Conservation (phyloP, 2,329 filamentous ascomycete species). For the Clarireedia monteithiana region DNA sequence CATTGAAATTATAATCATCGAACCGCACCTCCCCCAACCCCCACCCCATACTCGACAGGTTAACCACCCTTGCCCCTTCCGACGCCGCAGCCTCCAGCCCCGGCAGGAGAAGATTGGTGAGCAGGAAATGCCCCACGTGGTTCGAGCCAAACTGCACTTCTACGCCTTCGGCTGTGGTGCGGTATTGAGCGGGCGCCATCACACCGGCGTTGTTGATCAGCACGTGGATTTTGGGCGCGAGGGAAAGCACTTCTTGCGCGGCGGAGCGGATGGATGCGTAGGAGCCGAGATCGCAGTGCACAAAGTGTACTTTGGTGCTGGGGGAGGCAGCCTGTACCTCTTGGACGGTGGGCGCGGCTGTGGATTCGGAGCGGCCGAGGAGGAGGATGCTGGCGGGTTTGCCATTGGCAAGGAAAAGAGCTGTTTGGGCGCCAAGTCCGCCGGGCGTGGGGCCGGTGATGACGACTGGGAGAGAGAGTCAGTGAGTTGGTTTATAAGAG, state of each 20-base stretch:
- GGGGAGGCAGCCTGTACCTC: conserved; percentile 8
- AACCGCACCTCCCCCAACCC: conserved; percentile 6
- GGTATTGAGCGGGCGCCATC: conserved; percentile 13
- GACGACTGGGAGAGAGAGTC: conserved; percentile 11
- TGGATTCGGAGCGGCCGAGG: conserved; percentile 7
- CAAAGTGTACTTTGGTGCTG: conserved; percentile 1
- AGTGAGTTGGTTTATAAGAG: background rate
- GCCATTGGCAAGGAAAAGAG: conserved; percentile 15
- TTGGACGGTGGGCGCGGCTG: background rate
- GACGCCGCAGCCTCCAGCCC: conserved; percentile 31
- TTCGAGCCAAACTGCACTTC: conserved; percentile 45
- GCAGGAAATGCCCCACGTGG: conserved; percentile 45
- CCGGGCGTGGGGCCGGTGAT: conserved; percentile 10
- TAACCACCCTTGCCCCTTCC: conserved; percentile 1
- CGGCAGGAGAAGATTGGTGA: conserved; percentile 41
- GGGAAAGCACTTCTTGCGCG: conserved; percentile 29
- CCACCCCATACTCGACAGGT: background rate
- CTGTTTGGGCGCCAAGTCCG: conserved; percentile 9
- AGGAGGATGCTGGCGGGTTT: conserved; percentile 12
- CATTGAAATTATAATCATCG: conserved; percentile 10
- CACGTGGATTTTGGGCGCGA: conserved; percentile 32
- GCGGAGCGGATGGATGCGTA: conserved; percentile 33
- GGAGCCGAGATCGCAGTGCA: conserved; percentile 31
- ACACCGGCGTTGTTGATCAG: conserved; percentile 27
- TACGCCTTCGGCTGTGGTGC: conserved; percentile 35